These are phyloP conservation scores for Diddensiella santjacobensis DNA, from an alignment of 805 yeast species.

Conservation along the genomic window DNA sequence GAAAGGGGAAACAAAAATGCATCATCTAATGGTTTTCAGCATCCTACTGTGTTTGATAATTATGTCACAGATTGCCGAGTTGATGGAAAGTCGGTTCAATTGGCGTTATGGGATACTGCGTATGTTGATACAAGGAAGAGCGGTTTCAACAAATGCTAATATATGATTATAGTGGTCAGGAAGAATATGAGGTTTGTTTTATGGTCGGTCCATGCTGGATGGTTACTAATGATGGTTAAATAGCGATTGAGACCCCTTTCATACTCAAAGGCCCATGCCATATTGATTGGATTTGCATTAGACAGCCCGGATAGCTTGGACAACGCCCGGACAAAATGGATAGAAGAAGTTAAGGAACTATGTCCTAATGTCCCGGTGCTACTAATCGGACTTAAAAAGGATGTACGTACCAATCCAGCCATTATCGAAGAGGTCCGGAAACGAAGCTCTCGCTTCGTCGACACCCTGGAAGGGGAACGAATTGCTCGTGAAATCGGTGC, in stretches of 20 bases:
- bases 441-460: conserved; percentile 49
- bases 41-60: conserved; percentile 92
- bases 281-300: conserved; percentile 80
- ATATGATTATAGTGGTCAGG: conserved; percentile 58
- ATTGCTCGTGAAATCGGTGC: conserved; percentile 82
- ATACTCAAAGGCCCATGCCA: conserved; percentile 81
- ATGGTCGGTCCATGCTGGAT: not conserved
- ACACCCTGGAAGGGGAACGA: conserved; percentile 53
- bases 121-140: conserved; percentile 24
- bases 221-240: conserved; percentile 2
- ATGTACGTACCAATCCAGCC: conserved; percentile 51
- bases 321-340: conserved; percentile 84
- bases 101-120: conserved; percentile 94
- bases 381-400: conserved; percentile 81
- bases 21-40: conserved; percentile 40
- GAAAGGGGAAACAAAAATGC: not conserved
- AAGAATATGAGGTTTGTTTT: conserved; percentile 65
- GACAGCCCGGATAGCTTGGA: conserved; percentile 81
- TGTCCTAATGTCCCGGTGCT: conserved; percentile 79
- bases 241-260: conserved; percentile 76
- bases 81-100: conserved; percentile 85
- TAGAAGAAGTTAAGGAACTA: conserved; percentile 71
- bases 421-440: conserved; percentile 34
- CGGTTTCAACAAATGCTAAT: too few relatives aligned
- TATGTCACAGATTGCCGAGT: conserved; percentile 92